These are phyloP conservation scores for Eucalyptus paniculata DNA, from an alignment of 345 rosid species.

Conservation along the genomic window DNA sequence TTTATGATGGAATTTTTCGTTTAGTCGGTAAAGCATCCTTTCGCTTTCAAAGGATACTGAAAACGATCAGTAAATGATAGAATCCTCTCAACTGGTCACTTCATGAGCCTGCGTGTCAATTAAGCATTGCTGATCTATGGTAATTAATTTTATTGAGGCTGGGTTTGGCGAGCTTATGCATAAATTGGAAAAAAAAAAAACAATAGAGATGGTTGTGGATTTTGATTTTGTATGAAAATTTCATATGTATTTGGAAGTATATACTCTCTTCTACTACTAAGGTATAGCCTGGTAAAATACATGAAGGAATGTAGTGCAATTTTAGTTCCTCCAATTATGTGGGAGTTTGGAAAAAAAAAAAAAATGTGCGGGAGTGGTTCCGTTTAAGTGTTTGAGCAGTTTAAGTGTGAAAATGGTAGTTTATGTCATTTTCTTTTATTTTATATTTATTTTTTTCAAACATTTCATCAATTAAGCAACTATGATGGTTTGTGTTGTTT, in stretches of 20 bases:
- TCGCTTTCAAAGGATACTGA: accelerated
- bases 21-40: background rate
- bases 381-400: accelerated
- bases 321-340: background rate
- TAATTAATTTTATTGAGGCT: background rate
- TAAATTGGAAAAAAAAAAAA: background rate
- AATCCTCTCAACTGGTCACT: accelerated
- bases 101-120: background rate
- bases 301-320: background rate
- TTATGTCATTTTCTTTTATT: background rate
- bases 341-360: background rate
- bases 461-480: background rate
- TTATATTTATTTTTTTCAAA: background rate
- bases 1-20: background rate
- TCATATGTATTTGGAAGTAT: background rate
- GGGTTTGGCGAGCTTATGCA: background rate
- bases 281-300: background rate
- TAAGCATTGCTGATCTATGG: accelerated
- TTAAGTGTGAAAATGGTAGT: background rate
- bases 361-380: background rate
- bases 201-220: background rate
- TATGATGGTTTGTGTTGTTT: background rate
- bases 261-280: background rate
- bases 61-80: accelerated
- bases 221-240: background rate